Conservation (phyloP, 768 basidiomycete species). For the Leucosporidium yakuticum region DNA sequence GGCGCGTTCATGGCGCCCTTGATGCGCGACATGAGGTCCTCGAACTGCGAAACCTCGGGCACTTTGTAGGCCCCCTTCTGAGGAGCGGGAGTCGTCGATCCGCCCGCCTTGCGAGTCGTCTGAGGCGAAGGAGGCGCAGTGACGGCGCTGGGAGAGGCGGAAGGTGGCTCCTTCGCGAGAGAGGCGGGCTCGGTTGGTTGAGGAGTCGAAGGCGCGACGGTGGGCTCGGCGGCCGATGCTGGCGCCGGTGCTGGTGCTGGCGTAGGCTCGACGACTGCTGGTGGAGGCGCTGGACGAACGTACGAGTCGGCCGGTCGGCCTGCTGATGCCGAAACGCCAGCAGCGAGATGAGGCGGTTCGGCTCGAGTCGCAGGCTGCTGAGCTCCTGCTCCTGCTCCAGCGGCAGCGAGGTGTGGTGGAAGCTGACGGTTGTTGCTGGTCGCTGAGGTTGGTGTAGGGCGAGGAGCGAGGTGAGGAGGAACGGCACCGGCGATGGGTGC, state of each 20-base stretch:
- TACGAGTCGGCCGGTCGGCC: too few relatives aligned
- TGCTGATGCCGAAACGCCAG: too few relatives aligned
- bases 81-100: background rate
- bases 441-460: background rate
- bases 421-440: background rate
- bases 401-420: constrained; percentile 25
- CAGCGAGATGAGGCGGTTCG: background rate
- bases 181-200: background rate
- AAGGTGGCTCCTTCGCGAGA: background rate
- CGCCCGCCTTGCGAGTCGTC: background rate
- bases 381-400: background rate
- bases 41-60: constrained; percentile 37
- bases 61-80: constrained; percentile 19
- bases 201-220: background rate
- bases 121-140: constrained; percentile 2
- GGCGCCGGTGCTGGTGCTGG: background rate
- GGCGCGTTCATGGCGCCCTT: constrained; percentile 42
- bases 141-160: too few relatives aligned
- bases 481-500: background rate
- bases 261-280: background rate
- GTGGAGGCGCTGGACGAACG: background rate
- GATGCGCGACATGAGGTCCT: constrained; percentile 42
- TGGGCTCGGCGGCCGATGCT: background rate
- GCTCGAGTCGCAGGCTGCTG: background rate
- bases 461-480: background rate